phyloP scores from a whole-genome alignment of 352 stramenopile species.

The Blastocystis sp. region DNA sequence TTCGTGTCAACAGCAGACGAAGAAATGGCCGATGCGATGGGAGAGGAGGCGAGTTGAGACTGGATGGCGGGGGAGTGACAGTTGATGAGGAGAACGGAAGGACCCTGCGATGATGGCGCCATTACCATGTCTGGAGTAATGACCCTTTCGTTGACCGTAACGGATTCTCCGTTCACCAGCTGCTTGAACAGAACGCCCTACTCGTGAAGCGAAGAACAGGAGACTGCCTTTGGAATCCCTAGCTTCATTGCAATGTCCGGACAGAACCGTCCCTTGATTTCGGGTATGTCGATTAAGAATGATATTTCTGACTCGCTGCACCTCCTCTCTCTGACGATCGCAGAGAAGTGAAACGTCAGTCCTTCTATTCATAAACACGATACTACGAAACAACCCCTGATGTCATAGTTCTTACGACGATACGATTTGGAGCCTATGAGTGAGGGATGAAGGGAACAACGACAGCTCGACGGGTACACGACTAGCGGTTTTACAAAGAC shows the following conservation, averaged over 20 bases:
- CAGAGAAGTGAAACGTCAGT: background rate
- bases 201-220: background rate
- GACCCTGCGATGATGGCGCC: conserved; percentile 14
- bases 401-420: background rate
- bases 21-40: background rate
- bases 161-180: background rate
- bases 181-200: conserved; percentile 25
- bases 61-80: background rate
- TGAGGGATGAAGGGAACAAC: no score
- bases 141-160: background rate
- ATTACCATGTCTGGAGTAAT: conserved; percentile 66
- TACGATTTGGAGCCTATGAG: no score
- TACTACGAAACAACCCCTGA: background rate
- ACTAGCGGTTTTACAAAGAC: background rate
- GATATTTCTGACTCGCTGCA: conserved; percentile 3
- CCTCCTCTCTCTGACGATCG: conserved; percentile 4
- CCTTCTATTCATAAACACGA: background rate
- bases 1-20: background rate
- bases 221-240: conserved; percentile 17
- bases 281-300: conserved; percentile 49
- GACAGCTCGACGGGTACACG: background rate
- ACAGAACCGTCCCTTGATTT: conserved; percentile 52
- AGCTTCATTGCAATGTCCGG: conserved; percentile 17
- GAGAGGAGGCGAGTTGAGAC: background rate
- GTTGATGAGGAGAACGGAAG: conserved; percentile 36